phyloP scores from a whole-genome alignment of 257 asterid species.

The Solanum piurae region DNA sequence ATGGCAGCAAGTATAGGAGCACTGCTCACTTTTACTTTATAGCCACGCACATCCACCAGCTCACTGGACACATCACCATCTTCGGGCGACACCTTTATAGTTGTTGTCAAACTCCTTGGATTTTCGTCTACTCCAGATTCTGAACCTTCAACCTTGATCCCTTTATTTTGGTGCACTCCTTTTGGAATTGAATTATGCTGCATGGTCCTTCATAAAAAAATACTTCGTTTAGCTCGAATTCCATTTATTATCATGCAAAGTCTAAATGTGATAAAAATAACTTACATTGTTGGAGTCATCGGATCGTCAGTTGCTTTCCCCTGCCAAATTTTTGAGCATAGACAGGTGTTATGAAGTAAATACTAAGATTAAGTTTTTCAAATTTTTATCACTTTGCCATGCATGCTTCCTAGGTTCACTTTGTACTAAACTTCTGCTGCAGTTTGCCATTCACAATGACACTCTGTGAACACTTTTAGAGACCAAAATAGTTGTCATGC shows the following conservation, averaged over 20 bases:
- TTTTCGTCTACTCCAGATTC: not conserved
- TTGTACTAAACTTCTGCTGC: not conserved
- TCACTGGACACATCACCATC: not conserved
- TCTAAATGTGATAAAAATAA: not conserved
- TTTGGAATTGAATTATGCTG: not conserved
- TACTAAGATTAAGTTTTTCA: not conserved
- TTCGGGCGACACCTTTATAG: not conserved
- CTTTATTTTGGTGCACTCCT: not conserved
- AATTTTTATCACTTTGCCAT: not conserved
- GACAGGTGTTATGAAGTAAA: not conserved
- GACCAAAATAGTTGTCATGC: not conserved
- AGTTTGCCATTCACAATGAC: not conserved
- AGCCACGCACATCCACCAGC: slow-evolving; percentile 18
- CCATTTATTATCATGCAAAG: not conserved
- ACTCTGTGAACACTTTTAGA: not conserved
- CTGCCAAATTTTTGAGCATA: not conserved
- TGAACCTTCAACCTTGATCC: not conserved
- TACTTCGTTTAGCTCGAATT: not conserved
- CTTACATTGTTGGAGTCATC: not conserved
- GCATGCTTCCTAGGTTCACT: not conserved
- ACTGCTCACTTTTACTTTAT: slow-evolving; percentile 19
- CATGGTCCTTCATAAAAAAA: not conserved
- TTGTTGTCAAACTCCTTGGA: not conserved
- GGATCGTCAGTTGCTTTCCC: not conserved
- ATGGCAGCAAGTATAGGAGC: slow-evolving; percentile 25